Conservation (phyloP, 139 green algal genomes). For the Chlamydomonas schloesseri region DNA sequence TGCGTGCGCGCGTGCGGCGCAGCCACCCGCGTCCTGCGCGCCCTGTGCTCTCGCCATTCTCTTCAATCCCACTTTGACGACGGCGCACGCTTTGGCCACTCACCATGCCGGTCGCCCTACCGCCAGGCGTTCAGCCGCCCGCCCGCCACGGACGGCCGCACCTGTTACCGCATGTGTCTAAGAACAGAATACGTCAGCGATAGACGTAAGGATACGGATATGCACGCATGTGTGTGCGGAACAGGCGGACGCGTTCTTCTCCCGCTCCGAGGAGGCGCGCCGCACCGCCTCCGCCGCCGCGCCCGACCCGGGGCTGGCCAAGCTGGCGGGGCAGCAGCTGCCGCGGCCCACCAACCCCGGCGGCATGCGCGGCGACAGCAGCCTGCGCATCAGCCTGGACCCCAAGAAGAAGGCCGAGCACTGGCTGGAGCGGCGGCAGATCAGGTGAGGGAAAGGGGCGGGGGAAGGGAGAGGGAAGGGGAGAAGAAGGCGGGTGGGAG, state of each 20-base stretch:
- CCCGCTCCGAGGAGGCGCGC: background rate
- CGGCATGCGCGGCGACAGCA: slow-evolving; percentile 19
- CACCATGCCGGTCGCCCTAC: too few relatives aligned
- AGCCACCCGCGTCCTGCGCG: too few relatives aligned
- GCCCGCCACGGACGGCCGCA: too few relatives aligned
- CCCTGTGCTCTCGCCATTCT: too few relatives aligned
- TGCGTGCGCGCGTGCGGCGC: too few relatives aligned
- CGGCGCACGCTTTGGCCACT: too few relatives aligned
- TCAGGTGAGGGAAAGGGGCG: background rate
- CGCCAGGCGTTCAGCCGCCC: too few relatives aligned
- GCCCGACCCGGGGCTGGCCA: slow-evolving; percentile 10
- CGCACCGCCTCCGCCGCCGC: background rate
- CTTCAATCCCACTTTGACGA: too few relatives aligned
- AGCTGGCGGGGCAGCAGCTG: slow-evolving; percentile 35
- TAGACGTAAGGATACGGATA: too few relatives aligned
- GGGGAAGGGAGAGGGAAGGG: background rate
- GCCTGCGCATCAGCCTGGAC: slow-evolving; percentile 12
- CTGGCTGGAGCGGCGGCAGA: slow-evolving; percentile 23
- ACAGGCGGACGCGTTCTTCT: slow-evolving; percentile 19
- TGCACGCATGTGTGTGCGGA: too few relatives aligned
- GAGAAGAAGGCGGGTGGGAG: background rate
- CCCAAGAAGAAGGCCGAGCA: slow-evolving; percentile 31
- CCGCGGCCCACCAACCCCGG: slow-evolving; percentile 27
- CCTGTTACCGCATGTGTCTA: too few relatives aligned
- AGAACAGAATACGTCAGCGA: too few relatives aligned